Evolutionary conservation across 2,329 filamentous ascomycete genomes (phyloP), one percentile per base, ranked within the genome.

Genomic region (Alternaria sp.): DNA sequence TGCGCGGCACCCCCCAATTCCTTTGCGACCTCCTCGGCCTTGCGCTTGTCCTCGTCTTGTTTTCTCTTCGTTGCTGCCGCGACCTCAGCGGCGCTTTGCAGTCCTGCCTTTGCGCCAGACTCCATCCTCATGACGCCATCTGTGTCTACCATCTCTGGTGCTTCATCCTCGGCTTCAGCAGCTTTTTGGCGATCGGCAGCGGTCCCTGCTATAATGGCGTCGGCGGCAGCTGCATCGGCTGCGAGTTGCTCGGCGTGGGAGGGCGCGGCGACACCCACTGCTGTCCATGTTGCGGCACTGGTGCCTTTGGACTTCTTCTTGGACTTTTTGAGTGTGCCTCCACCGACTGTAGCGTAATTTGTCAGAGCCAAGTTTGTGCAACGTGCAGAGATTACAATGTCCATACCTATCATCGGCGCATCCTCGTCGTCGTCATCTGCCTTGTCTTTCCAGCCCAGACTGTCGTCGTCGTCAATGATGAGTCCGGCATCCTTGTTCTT

Each of bases 1-100:
- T 68, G 68, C 6, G 72, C 69, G 7, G 66, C 86, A 59, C 80
- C 76, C 0, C 77, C 81, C 48, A 77, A 78, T 44, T 78, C 73
- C 50, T 71, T 77, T 36, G 69, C 71, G 14, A 63, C 74, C 34
- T 81, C 78, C 43, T 81, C 74, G 3, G 82, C 82, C 38, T 82
- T 81, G 57, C 79, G 78, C 56, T 80, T 81, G 70, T 93, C 90
- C 67, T 89, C 87, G 12, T 84, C 86, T 66, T 90, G 88, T 16
- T 91, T 88, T 73, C 87, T 86, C 69, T 86, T 89, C 20, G 83
- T 71, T 27, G 80, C 81, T 22, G 80, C 80, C 2, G 80, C 77
- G 28, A 97, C 92, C 38, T 94, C 86, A 1, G 88, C 89, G 0
- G 92, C 94, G 2, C 87, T 92, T 79, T 99, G 95, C 14, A 99